phyloP scores from a whole-genome alignment of 1,284 basidiomycete species.

The Ganoderma lucidum region DNA sequence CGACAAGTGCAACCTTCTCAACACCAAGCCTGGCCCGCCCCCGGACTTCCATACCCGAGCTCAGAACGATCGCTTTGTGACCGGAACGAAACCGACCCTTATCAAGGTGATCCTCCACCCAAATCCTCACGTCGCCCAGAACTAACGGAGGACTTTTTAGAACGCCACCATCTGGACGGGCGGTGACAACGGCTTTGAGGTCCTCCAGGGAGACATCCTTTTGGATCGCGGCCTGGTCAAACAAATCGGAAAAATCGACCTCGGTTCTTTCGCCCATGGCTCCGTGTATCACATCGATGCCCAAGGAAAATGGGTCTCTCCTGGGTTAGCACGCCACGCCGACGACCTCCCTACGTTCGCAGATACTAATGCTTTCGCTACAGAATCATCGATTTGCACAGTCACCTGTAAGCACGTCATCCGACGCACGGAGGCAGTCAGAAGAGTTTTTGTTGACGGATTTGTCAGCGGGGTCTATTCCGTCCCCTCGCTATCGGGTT shows the following conservation, averaged over 20 bases:
- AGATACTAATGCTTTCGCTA: not conserved
- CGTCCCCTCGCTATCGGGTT: conserved; percentile 34
- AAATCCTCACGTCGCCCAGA: not conserved
- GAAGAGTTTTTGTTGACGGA: not conserved
- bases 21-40: conserved; percentile 50
- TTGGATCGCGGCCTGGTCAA: conserved; percentile 63
- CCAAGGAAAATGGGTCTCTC: conserved; percentile 34
- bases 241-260: conserved; percentile 52
- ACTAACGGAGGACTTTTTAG: conserved; percentile 44
- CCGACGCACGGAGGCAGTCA: not conserved
- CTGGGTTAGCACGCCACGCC: conserved; percentile 22
- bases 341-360: too few species aligned
- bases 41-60: conserved; percentile 57
- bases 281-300: conserved; percentile 23
- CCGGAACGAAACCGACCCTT: conserved; percentile 63
- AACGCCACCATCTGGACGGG: conserved; percentile 77
- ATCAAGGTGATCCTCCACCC: conserved; percentile 27
- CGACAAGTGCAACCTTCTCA: conserved; percentile 50
- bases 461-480: conserved; percentile 3
- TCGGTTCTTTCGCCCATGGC: not conserved
- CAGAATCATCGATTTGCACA: conserved; percentile 31
- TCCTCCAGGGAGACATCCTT: conserved; percentile 60
- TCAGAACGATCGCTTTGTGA: conserved; percentile 71
- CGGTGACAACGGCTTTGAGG: conserved; percentile 56
- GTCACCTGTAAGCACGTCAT: conserved; percentile 31